Evolutionary conservation across 148 eudicot genomes (phyloP).

Genomic region (Diospyros kaki): DNA sequence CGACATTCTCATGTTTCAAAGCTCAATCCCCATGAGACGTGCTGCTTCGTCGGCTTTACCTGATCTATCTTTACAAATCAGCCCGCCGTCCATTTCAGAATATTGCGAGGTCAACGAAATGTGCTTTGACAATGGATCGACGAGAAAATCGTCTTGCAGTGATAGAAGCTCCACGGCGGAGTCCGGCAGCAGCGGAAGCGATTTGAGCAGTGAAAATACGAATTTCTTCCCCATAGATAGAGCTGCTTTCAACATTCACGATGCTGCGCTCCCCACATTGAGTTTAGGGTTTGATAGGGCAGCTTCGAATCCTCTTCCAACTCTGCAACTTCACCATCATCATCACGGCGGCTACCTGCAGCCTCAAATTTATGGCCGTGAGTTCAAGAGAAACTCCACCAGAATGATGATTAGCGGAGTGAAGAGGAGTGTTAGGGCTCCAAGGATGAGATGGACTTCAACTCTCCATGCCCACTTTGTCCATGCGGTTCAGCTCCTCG

Average conservation of each 20-base stretch:
- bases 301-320: slow-evolving; percentile 12
- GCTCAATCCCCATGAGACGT: slow-evolving; percentile 22
- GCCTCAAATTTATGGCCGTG: slow-evolving; percentile 41
- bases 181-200: slow-evolving; percentile 42
- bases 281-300: slow-evolving; percentile 39
- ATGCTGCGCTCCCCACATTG: slow-evolving; percentile 28
- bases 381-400: slow-evolving; percentile 64
- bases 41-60: slow-evolving; percentile 20
- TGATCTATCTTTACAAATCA: slow-evolving; percentile 76
- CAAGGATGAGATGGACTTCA: slow-evolving; percentile 98
- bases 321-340: slow-evolving; percentile 6
- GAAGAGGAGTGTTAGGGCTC: slow-evolving; percentile 70
- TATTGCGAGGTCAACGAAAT: slow-evolving; percentile 11
- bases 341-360: slow-evolving; percentile 20
- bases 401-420: slow-evolving; percentile 31
- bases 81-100: slow-evolving; percentile 45
- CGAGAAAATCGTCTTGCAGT: slow-evolving; percentile 10
- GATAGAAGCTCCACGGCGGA: slow-evolving; percentile 32
- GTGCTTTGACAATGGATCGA: slow-evolving; percentile 14
- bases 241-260: background rate
- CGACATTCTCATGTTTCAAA: slow-evolving; percentile 1
- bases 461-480: slow-evolving; percentile 94
- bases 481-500: slow-evolving; percentile 95
- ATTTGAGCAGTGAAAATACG: slow-evolving; percentile 50
- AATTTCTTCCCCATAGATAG: slow-evolving; percentile 4